phyloP scores from a whole-genome alignment of 2,329 filamentous ascomycete species.

The Penicillium sp. region DNA sequence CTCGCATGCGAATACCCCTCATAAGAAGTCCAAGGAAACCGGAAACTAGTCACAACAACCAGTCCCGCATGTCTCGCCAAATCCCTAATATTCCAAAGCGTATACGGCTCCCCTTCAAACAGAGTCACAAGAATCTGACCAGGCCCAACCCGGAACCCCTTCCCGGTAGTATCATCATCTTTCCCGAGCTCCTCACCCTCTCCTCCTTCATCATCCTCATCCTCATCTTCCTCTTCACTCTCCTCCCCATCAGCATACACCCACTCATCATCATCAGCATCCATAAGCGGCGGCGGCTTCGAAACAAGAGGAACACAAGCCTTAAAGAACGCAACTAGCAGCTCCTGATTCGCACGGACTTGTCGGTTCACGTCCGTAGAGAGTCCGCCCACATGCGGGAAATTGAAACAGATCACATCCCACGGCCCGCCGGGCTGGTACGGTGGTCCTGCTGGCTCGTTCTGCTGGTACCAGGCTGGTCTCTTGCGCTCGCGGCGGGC shows the following conservation, averaged over 20 bases:
- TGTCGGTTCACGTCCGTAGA: slow-evolving; percentile 92
- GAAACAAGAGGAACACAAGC: slow-evolving; percentile 44
- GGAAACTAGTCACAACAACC: slow-evolving; percentile 49
- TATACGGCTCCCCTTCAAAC: slow-evolving; percentile 93
- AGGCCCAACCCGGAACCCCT: slow-evolving; percentile 30
- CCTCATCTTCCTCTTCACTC: slow-evolving; percentile 20
- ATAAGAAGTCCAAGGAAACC: slow-evolving; percentile 50
- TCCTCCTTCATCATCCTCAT: slow-evolving; percentile 15
- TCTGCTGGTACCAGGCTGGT: slow-evolving; percentile 28
- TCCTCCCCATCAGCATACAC: slow-evolving; percentile 23
- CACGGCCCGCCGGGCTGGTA: slow-evolving; percentile 49
- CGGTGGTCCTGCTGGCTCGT: slow-evolving; percentile 6
- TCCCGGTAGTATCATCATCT: slow-evolving; percentile 20
- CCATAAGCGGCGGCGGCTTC: slow-evolving; percentile 21
- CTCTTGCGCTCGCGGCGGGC: slow-evolving; percentile 33
- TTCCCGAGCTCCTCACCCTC: slow-evolving; percentile 11
- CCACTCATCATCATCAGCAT: slow-evolving; percentile 27
- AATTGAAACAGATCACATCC: slow-evolving; percentile 90
- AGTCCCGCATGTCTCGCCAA: slow-evolving; percentile 69
- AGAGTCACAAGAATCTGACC: slow-evolving; percentile 74
- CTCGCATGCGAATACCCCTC: slow-evolving; percentile 50
- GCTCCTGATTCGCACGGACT: slow-evolving; percentile 80
- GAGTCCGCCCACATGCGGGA: slow-evolving; percentile 91
- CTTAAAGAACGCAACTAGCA: slow-evolving; percentile 52
- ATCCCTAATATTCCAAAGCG: slow-evolving; percentile 90